These are phyloP conservation scores for Cardamine occulta DNA, from an alignment of 345 rosid species.

Conservation along the genomic window DNA sequence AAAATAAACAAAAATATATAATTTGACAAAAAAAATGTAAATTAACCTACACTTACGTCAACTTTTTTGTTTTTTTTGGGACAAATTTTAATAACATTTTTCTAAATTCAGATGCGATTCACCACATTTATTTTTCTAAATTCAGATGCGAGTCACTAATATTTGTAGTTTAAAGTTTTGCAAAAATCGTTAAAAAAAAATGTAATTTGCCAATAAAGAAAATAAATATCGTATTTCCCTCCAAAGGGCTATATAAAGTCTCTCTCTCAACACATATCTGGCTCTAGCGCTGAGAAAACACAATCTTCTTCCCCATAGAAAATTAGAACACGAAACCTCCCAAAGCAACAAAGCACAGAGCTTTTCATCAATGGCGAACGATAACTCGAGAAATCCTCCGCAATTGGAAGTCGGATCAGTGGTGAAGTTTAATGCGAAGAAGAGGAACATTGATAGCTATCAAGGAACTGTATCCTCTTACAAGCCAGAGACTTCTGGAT, in stretches of 20 bases:
- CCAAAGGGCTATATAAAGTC: not conserved
- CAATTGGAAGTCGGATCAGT: not conserved
- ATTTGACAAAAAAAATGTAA: not conserved
- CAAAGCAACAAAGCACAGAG: not conserved
- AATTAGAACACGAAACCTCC: not conserved
- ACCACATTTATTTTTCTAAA: not conserved
- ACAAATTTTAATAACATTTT: not conserved
- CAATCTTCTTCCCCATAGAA: not conserved
- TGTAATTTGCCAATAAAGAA: no score
- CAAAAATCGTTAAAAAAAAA: no score
- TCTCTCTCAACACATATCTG: not conserved
- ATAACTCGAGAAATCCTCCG: not conserved
- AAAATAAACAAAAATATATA: not conserved
- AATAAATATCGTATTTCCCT: not conserved
- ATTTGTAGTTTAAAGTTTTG: no score
- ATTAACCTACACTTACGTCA: not conserved
- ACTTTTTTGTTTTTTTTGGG: not conserved
- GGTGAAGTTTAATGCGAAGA: not conserved
- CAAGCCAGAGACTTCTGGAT: not conserved
- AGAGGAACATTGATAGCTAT: not conserved
- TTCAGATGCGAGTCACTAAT: not conserved
- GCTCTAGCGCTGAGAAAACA: not conserved
- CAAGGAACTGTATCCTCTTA: not conserved
- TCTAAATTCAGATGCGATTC: no score
- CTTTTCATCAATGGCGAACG: not conserved